These are phyloP conservation scores for Trichoderma atrobrunneum DNA, from an alignment of 2,329 filamentous ascomycete species.

Conservation along the genomic window DNA sequence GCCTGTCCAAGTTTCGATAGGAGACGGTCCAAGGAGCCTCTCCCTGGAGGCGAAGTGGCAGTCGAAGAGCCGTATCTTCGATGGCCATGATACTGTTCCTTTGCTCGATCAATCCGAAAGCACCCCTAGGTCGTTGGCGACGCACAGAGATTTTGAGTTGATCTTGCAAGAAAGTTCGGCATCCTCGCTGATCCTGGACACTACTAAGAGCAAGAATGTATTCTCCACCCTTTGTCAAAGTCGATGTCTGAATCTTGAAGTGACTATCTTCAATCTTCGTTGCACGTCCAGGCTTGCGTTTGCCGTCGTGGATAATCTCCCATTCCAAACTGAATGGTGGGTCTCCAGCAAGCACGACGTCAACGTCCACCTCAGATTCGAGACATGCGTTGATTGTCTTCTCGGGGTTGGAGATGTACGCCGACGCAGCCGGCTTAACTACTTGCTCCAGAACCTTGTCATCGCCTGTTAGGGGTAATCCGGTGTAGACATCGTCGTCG, in stretches of 20 bases:
- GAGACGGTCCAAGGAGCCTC: conserved; percentile 79
- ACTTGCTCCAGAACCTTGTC: conserved; percentile 74
- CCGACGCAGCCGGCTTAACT: conserved; percentile 88
- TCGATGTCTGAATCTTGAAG: conserved; percentile 72
- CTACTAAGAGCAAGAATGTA: conserved; percentile 84
- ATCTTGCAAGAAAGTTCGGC: conserved; percentile 81
- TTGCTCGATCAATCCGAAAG: conserved; percentile 82
- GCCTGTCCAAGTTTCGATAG: conserved; percentile 66
- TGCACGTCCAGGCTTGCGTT: conserved; percentile 66
- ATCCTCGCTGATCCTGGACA: conserved; percentile 81
- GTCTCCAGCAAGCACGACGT: conserved; percentile 75
- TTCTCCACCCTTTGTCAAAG: conserved; percentile 77
- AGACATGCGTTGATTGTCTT: conserved; percentile 70
- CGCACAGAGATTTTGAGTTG: conserved; percentile 83
- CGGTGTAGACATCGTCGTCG: conserved; percentile 76
- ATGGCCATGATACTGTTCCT: conserved; percentile 72
- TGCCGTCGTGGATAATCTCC: conserved; percentile 87
- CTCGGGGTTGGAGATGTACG: conserved; percentile 59
- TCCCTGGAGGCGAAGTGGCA: conserved; percentile 83
- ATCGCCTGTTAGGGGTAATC: conserved; percentile 58
- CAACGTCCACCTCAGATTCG: conserved; percentile 72
- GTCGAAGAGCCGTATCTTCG: conserved; percentile 67
- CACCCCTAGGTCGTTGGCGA: conserved; percentile 80
- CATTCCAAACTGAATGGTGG: conserved; percentile 88
- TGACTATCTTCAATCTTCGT: conserved; percentile 60